A percentile compares a stretch with the other conserved stretches of the same genome.
Evolutionary conservation across 495 filamentous ascomycete genomes (phyloP).

Genomic region (Cercophora newfieldiana): DNA sequence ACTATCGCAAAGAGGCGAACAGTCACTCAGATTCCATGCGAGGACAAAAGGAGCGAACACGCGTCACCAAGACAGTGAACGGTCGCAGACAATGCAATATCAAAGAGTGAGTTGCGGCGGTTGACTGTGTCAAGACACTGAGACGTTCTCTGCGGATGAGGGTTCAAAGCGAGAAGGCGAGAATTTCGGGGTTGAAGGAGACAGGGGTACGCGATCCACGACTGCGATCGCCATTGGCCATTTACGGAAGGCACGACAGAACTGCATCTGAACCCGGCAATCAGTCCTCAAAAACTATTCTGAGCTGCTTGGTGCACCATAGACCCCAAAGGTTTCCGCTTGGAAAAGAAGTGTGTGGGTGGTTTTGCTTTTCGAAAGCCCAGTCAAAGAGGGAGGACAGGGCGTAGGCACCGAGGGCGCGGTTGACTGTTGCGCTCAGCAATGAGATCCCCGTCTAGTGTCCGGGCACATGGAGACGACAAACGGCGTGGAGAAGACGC

Average conservation of each 20-base stretch:
- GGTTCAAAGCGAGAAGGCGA: not conserved
- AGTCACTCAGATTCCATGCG: not conserved
- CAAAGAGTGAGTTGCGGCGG: not conserved
- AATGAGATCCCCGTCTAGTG: not conserved
- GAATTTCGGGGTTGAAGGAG: not conserved
- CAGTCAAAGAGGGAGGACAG: not conserved
- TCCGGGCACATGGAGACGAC: not conserved
- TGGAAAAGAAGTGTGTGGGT: not conserved
- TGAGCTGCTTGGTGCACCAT: not conserved
- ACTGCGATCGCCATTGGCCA: not conserved
- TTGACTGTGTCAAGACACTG: not conserved
- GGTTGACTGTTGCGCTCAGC: not conserved
- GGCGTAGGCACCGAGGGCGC: not conserved
- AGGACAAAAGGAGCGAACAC: not conserved
- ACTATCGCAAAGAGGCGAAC: not conserved
- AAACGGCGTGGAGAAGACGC: not conserved
- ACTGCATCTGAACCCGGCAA: not conserved
- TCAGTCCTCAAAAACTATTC: not conserved
- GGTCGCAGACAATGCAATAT: not conserved
- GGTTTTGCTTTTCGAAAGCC: not conserved
- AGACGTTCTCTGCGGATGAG: not conserved
- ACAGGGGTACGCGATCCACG: not conserved
- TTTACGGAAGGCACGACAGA: not conserved
- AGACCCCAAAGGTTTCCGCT: not conserved
- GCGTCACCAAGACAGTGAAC: not conserved